Percentiles rank a stretch among this genome's conserved stretches.
Conservation (phyloP, 805 yeast species). For the Metschnikowia picachoensis region DNA sequence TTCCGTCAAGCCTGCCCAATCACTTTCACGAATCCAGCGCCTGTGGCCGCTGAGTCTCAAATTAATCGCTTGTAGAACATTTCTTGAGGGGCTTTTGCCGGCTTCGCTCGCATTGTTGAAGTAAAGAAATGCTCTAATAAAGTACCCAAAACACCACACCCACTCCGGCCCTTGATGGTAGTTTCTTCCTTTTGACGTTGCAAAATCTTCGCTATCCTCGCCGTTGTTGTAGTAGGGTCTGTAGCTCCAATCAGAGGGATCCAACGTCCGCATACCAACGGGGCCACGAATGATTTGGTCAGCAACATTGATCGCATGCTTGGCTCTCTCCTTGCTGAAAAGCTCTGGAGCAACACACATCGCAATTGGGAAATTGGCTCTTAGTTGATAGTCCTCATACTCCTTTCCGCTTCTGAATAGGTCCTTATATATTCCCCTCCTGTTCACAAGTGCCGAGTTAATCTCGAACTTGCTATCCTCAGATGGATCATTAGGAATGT, state of each 20-base stretch:
- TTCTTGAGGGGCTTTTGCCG: conserved; percentile 44
- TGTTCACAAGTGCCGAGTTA: conserved; percentile 63
- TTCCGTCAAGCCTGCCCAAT: conserved; percentile 94
- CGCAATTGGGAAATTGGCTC: conserved; percentile 92
- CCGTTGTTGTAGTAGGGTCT: conserved; percentile 84
- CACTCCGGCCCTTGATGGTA: conserved; percentile 99
- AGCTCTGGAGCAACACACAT: conserved; percentile 94
- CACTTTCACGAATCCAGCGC: conserved; percentile 66
- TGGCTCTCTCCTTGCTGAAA: conserved; percentile 59
- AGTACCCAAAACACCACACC: conserved; percentile 91
- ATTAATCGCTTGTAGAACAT: conserved; percentile 56
- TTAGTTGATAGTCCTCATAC: conserved; percentile 87
- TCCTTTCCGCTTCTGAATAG: conserved; percentile 76
- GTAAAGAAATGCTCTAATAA: conserved; percentile 68
- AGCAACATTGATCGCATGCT: conserved; percentile 63
- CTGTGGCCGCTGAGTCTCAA: conserved; percentile 61
- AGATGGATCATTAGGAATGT: conserved; percentile 60
- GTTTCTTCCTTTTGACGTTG: conserved; percentile 91
- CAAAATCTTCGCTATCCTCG: conserved; percentile 79
- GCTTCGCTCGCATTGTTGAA: conserved; percentile 45
- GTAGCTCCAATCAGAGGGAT: conserved; percentile 89
- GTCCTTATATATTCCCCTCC: conserved; percentile 95
- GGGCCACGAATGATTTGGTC: conserved; percentile 81
- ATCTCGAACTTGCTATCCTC: conserved; percentile 62
- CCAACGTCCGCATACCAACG: conserved; percentile 85